Base-by-base conservation (phyloP, 2,329 filamentous ascomycete genomes). In the Sordariomycetes sp. region DNA sequence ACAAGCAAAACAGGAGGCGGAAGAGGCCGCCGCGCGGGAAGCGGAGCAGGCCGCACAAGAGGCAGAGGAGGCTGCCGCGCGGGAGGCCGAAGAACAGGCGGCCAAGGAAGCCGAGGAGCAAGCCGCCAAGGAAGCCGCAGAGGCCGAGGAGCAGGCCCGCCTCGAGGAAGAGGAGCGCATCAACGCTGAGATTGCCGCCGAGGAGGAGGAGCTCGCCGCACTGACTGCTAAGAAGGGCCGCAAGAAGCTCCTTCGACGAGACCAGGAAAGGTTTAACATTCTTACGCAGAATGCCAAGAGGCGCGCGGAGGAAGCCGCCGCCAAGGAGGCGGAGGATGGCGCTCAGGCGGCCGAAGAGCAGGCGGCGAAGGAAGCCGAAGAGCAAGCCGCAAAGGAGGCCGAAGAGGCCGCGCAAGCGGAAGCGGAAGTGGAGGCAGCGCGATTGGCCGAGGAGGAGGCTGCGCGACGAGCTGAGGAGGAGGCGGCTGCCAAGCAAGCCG, bases 51-150 rank as follows among this genome's bases (percentile, higher is more conserved):
- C 76, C 63, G 68, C 63, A 62, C 62, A 75, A 61, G 78, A 75
- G 59, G 77, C 79, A 62, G 70, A 74, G 20, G 74, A 76, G 62
- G 76, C 76, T 62, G 74, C 76, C 22, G 76, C 78, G 56, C 75
- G 75, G 63, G 70, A 75, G 61, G 74, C 73, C 64, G 71, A 69
- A 53, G 61, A 56, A 51, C 55, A 58, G 35, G 74, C 76, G 62
- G 68, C 64, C 62, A 63, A 72, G 70, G 66, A 68, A 61, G 65
- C 52, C 12, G 64, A 65, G 55, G 60, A 65, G n/a, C 39, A 45
- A 45, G 39, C 28, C 3, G 28, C 28, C 3, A 32, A 32, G 28
- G 28, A 32, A 8, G 28, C 28, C 28, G 28, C 3, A 8, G 28
- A 32, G 28, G 28, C 28, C 28, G 28, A 32, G 59, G 62, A 61